Evolutionary conservation across 495 filamentous ascomycete genomes (phyloP).

Genomic region (Recurvomyces mirabilis): DNA sequence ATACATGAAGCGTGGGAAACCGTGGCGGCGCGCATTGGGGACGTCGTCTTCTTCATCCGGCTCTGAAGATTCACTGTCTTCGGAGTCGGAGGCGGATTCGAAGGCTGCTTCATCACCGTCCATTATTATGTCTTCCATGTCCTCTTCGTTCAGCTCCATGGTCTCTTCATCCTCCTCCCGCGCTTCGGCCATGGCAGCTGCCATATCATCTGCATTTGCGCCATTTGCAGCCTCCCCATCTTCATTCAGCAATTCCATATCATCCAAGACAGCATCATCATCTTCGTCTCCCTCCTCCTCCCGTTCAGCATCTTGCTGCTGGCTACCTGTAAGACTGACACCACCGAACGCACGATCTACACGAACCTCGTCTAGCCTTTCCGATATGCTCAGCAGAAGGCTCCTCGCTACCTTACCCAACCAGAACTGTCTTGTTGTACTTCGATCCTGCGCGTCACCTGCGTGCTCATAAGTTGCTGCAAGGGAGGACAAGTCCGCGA

Average conservation of each 20-base stretch:
- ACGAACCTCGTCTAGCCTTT: slow-evolving; percentile 45
- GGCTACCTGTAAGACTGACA: slow-evolving; percentile 26
- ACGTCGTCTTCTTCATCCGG: slow-evolving; percentile 32
- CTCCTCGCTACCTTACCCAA: slow-evolving; percentile 49
- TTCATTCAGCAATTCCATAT: slow-evolving; percentile 12
- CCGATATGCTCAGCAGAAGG: slow-evolving; percentile 49
- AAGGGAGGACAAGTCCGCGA: slow-evolving; percentile 39
- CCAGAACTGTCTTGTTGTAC: slow-evolving; percentile 46
- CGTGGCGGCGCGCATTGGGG: slow-evolving; percentile 23
- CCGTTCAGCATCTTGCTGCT: slow-evolving; percentile 20
- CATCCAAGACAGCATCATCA: slow-evolving; percentile 4
- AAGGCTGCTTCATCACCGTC: slow-evolving; percentile 25
- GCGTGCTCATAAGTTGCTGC: slow-evolving; percentile 20
- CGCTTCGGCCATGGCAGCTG: background rate
- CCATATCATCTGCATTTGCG: slow-evolving; percentile 8
- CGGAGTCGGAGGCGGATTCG: slow-evolving; percentile 21
- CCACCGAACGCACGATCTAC: slow-evolving; percentile 56
- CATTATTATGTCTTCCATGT: slow-evolving; percentile 1
- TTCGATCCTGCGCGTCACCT: slow-evolving; percentile 25
- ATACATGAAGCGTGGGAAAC: slow-evolving; percentile 29
- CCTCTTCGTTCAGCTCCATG: background rate
- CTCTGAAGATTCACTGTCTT: slow-evolving; percentile 27
- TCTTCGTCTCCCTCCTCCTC: slow-evolving; percentile 16
- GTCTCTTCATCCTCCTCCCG: background rate
- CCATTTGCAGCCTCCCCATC: slow-evolving; percentile 6